Evolutionary conservation across 1,284 basidiomycete species (phyloP).

Genomic region (Leccinum holopus): DNA sequence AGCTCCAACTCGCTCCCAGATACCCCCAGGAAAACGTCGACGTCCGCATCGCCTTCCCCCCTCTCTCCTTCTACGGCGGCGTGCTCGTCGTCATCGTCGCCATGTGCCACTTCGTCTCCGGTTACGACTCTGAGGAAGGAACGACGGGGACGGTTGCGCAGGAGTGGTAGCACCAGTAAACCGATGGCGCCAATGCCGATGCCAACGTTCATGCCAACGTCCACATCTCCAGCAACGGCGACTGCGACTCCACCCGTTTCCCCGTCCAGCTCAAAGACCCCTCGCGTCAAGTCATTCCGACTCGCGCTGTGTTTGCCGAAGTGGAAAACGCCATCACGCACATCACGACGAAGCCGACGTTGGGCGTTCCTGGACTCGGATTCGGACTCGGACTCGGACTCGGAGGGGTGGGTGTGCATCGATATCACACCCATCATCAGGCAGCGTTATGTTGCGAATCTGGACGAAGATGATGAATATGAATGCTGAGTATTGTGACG

Average conservation of each 20-base stretch:
- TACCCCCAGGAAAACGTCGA: conserved; percentile 16
- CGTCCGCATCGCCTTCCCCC: conserved; percentile 1
- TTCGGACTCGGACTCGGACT: conserved; percentile 11
- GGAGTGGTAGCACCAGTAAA: neutral
- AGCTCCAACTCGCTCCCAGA: conserved; percentile 8
- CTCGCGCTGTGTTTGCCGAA: conserved; percentile 19
- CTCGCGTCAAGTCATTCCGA: conserved; percentile 14
- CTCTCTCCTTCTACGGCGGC: neutral
- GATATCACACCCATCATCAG: conserved; percentile 41
- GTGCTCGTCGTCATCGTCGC: conserved; percentile 6
- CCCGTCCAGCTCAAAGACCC: conserved; percentile 15
- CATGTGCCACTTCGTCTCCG: neutral
- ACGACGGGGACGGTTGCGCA: conserved; percentile 13
- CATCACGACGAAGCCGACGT: neutral
- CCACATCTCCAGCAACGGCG: neutral
- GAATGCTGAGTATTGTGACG: neutral
- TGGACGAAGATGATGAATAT: conserved; percentile 6
- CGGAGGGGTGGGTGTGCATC: conserved; percentile 42
- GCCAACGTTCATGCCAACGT: conserved; percentile 10
- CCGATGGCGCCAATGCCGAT: conserved; percentile 1
- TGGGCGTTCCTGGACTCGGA: neutral
- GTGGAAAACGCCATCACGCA: conserved; percentile 8
- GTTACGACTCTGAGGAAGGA: neutral
- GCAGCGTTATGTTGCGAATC: conserved; percentile 27
- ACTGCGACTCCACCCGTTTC: conserved; percentile 7